Evolutionary conservation across 2,329 filamentous ascomycete species (phyloP), one percentile per base, ranked within the genome.

Genomic region (Fusarium armeniacum): DNA sequence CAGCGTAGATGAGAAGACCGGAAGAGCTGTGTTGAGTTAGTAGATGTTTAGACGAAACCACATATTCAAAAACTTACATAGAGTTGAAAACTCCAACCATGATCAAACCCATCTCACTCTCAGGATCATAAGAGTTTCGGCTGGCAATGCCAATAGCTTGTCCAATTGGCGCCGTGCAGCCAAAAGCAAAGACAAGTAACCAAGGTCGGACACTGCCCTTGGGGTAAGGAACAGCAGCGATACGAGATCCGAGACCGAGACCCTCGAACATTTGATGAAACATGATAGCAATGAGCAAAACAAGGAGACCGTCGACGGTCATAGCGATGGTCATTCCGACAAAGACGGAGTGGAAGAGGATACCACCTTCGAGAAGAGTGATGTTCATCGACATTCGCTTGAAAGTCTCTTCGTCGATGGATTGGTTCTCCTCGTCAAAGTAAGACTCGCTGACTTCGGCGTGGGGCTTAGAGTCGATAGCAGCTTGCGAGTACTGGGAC

Each of bases 331-430:
- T 91, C 84, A 92, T 91, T 61, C 90, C 90, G 59, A 93, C 90
- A 76, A 93, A 93, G 62, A 94, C 86, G 65, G 89, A 92, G 80
- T 94, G 91, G 77, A 94, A 94, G 13, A 94, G 83, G 69, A 94
- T 94, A 65, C 91, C 91, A 59, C 91, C 90, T 78, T 94, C 91
- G 7, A 94, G 85, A 4, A 94, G 84, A 6, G 91, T 86, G 70
- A 92, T 93, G 78, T 94, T 91, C 72, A 93, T 83, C 4, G 91
- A 86, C 77, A 90, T 87, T 73, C 88, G 91, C 74, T 87, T 86
- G 78, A 87, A 84, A 9, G 84, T 79, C 11, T 77, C 61, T 7
- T 83, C 81, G 67, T 85, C 82, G 16, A 85, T 81, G 0, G 75
- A 66, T 61, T 82, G 77, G 15, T 81, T 81, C 56, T 85, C 82